Base-by-base conservation (phyloP, 345 rosid species). In the Cardamine resedifolia region DNA sequence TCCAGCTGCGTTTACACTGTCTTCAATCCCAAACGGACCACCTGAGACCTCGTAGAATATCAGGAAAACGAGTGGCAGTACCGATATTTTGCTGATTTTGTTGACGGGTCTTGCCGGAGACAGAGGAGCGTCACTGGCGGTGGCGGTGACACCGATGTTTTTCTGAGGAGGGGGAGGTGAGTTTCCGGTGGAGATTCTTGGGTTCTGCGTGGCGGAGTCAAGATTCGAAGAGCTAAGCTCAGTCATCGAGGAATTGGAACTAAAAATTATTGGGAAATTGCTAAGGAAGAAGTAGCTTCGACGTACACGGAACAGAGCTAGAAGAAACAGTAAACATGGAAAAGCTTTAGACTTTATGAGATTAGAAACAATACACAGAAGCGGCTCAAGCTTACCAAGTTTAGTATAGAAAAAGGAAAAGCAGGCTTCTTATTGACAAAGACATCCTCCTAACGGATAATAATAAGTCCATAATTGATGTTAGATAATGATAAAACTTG, bases 1-100 rank as follows among this genome's bases (percentile, higher is more conserved):
- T 41, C 89, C 84, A 0, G 90, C 91, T 57, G 96, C 92, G 59
- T 73, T 70, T 19, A 90, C 96, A 74, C 86, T 85, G 73, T 84
- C 96, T 78, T 90, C 95, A 21, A 88, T 84, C 10, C 92, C 97
- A 73, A 90, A 90, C 14, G 97, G 90, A 0, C 95, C 77, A 18
- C 77, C 77, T 27, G 77, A 73, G 43, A 73, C 77, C 3, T 65
- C 59, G 58, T 73, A 65, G 71, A 73, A 73, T 9, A 65, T 73
- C 14, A 73, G 43, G 44, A 74, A 74, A 21, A 74, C 58, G 28
- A 90, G 92, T 7, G 95, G 97, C 47, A 85, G 5, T 34, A 84
- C 49, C 5, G 95, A 73, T 33, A 88, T 85, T 78, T 83, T 88
- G 39, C 72, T 82, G 68, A 64, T 71, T 23, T 67, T 85, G 11